Evolutionary conservation across 1,284 basidiomycete species (phyloP).

Genomic region (Ganoderma boninense): DNA sequence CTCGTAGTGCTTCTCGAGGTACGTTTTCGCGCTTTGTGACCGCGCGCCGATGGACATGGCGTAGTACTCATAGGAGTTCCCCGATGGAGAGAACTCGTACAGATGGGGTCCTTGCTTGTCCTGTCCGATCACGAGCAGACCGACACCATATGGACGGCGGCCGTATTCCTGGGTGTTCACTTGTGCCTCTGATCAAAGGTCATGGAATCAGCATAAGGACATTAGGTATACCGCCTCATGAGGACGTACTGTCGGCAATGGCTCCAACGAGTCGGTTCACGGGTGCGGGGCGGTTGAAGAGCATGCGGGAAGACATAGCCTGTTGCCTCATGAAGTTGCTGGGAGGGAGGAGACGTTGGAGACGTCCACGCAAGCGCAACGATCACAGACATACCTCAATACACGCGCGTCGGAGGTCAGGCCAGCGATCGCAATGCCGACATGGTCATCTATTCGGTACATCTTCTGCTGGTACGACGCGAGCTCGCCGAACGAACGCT

Average conservation of each 20-base stretch:
- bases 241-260: conserved; percentile 90
- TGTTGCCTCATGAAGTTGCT: conserved; percentile 99
- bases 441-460: conserved; percentile 99
- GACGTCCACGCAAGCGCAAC: neutral
- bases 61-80: conserved; percentile 98
- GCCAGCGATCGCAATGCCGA: conserved; percentile 98
- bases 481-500: conserved; percentile 99
- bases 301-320: conserved; percentile 94
- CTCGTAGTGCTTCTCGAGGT: conserved; percentile 94
- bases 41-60: conserved; percentile 99
- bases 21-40: conserved; percentile 98
- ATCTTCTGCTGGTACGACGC: conserved; percentile 99
- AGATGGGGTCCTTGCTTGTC: conserved; percentile 97
- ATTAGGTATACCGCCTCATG: neutral
- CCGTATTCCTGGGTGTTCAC: conserved; percentile 99
- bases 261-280: conserved; percentile 92
- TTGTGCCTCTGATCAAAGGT: conserved; percentile 81
- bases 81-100: conserved; percentile 97
- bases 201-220: neutral
- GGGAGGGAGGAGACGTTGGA: conserved; percentile 10
- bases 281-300: conserved; percentile 94
- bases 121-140: conserved; percentile 96
- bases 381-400: conserved; percentile 69
- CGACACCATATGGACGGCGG: conserved; percentile 96
- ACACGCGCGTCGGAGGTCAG: conserved; percentile 98